Evolutionary conservation across 805 yeast genomes (phyloP), one percentile per base, ranked within the genome.

Genomic region (Kodamaea neixiangensis): DNA sequence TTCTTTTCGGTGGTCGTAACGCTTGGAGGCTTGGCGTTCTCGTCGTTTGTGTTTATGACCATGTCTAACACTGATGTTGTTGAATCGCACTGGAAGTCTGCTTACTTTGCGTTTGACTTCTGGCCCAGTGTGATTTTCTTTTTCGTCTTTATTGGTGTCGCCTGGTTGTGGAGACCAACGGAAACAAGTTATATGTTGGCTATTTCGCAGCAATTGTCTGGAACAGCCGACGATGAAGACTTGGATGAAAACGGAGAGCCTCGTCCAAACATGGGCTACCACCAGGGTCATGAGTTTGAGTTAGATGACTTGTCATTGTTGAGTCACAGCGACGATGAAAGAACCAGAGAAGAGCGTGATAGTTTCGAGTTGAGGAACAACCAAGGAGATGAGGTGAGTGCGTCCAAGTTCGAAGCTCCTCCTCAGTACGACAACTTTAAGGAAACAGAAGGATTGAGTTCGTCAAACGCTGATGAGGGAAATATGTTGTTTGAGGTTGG

Each of bases 81-180:
- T 52, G 96, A 92, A 62, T 82, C 82, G 58, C 86, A 89, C 65
- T 94, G 99, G 99, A 89, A 92, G 70, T 81, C 89, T 42, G 82
- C 96, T 62, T 92, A 89, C 75, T 90, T 94, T 61, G 70, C 90
- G 48, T 79, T 86, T 42, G 97, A 93, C 60, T 96, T 96, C 73
- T 92, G 98, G 97, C 96, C 97, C 37, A 85, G 96, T 45, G 79
- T 90, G 45, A 86, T 91, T 11, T 94, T 90, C 71, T 89, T 88
- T 63, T 70, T 85, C 44, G 92, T 92, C 35, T 92, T 94, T 66
- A 80, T 86, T 60, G 81, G 91, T 7, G 78, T 94, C 56, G 89
- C 97, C 4, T 82, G 91, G 74, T 81, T 94, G 55, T 94, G 99
- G 99, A 86, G 99, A 69, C 99, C 99, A 48, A 93, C 97, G 0